Evolutionary conservation across 78 protist genomes (phyloP).

Genomic region (Creolimax fragrantissima): DNA sequence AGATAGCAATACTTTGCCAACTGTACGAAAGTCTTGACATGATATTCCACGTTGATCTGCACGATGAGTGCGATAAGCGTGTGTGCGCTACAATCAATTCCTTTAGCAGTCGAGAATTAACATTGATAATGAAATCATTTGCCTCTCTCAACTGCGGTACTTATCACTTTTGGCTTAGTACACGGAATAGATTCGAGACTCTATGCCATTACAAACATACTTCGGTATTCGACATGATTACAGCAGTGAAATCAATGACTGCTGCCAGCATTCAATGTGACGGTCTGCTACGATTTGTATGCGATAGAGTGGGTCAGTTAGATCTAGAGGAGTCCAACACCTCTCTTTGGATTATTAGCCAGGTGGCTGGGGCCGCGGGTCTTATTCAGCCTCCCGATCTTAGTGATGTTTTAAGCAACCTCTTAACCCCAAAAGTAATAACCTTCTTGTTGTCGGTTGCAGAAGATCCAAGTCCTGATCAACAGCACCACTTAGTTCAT

Average conservation of each 20-base stretch:
- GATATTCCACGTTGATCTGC: not conserved
- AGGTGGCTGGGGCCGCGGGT: not conserved
- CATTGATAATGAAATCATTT: not conserved
- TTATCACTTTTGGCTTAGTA: not conserved
- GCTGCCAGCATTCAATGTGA: not conserved
- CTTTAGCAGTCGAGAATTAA: not conserved
- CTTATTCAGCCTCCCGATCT: not conserved
- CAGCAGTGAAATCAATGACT: not conserved
- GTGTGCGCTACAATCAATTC: not conserved
- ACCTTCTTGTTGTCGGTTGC: not conserved
- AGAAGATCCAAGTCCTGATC: too few species aligned
- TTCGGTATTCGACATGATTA: not conserved
- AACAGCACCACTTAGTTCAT: not conserved
- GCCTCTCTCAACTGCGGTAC: not conserved
- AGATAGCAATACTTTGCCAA: not conserved
- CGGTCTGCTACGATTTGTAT: not conserved
- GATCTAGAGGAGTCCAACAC: not conserved
- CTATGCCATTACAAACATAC: not conserved
- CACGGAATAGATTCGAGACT: not conserved
- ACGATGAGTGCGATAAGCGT: not conserved
- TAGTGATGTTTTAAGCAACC: not conserved
- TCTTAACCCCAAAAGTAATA: not conserved
- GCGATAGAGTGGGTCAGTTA: not conserved
- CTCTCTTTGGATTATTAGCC: not conserved
- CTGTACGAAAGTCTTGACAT: not conserved